phyloP scores from a whole-genome alignment of 2,329 filamentous ascomycete genomes.

The Colletotrichum tropicicola region DNA sequence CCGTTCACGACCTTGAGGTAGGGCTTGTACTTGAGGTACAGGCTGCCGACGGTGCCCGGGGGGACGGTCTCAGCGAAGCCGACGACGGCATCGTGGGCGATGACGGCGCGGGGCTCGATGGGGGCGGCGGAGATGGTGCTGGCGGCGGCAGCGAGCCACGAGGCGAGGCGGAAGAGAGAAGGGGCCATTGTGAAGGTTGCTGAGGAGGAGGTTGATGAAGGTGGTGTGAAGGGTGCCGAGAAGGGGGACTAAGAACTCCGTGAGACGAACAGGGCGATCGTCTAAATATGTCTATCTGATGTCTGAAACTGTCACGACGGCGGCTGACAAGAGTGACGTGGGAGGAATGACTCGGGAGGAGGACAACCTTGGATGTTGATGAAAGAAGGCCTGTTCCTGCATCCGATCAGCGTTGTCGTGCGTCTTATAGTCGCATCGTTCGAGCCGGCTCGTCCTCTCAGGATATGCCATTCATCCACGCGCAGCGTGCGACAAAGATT shows the following conservation, averaged over 20 bases:
- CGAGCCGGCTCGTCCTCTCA: not conserved
- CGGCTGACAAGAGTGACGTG: conserved; percentile 11
- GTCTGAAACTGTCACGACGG: conserved; percentile 19
- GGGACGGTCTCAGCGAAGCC: conserved; percentile 43
- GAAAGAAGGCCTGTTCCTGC: conserved; percentile 4
- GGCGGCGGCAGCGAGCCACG: conserved; percentile 28
- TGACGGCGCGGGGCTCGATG: conserved; percentile 38
- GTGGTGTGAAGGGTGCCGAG: not conserved
- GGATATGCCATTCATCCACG: not conserved
- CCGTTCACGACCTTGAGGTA: conserved; percentile 59
- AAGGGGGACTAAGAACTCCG: not conserved
- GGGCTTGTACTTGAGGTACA: conserved; percentile 46
- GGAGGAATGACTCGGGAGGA: conserved; percentile 3
- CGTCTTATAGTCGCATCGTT: conserved; percentile 19
- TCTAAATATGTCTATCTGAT: conserved; percentile 15
- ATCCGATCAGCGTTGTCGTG: conserved; percentile 3
- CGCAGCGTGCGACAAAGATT: not conserved
- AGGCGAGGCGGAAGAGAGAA: conserved; percentile 27
- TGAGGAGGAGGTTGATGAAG: not conserved
- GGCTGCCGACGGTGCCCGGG: conserved; percentile 35
- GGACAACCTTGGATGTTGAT: not conserved
- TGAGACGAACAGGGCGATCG: conserved; percentile 20
- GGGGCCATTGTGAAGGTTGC: conserved; percentile 16
- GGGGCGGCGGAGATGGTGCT: conserved; percentile 32
- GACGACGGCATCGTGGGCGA: conserved; percentile 41